Evolutionary conservation across 1,284 basidiomycete genomes (phyloP).

Genomic region (Malassezia sympodialis): DNA sequence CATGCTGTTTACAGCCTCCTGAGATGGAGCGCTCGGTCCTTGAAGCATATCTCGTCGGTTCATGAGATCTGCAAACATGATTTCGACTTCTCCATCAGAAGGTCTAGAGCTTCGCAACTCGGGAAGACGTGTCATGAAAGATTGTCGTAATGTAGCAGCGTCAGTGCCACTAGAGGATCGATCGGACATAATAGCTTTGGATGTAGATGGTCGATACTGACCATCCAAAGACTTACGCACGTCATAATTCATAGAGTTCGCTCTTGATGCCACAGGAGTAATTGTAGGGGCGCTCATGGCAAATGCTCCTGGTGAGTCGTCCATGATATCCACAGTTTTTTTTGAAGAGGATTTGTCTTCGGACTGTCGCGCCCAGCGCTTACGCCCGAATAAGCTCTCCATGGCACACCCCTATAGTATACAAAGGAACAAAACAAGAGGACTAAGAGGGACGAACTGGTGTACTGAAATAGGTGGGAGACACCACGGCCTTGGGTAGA

Average conservation of each 20-base stretch:
- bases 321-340: neutral
- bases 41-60: constrained; percentile 42
- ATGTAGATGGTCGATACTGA: neutral
- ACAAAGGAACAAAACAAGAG: neutral
- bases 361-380: constrained; percentile 6
- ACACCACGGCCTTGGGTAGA: neutral
- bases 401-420: constrained; percentile 4
- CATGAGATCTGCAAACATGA: constrained; percentile 47
- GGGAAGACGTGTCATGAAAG: constrained; percentile 12
- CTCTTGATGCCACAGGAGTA: neutral
- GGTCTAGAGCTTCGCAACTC: constrained; percentile 36
- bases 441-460: neutral
- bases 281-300: constrained; percentile 7
- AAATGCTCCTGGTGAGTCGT: constrained; percentile 3
- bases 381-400: constrained; percentile 17
- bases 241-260: neutral
- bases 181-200: neutral
- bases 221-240: neutral
- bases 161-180: neutral
- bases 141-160: constrained; percentile 2
- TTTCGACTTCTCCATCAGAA: constrained; percentile 35
- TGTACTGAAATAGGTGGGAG: neutral
- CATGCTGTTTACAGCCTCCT: constrained; percentile 41
- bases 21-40: constrained; percentile 35
- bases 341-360: neutral